Conservation (phyloP, 140 eudicot genomes). For the Flaveria floridana region DNA sequence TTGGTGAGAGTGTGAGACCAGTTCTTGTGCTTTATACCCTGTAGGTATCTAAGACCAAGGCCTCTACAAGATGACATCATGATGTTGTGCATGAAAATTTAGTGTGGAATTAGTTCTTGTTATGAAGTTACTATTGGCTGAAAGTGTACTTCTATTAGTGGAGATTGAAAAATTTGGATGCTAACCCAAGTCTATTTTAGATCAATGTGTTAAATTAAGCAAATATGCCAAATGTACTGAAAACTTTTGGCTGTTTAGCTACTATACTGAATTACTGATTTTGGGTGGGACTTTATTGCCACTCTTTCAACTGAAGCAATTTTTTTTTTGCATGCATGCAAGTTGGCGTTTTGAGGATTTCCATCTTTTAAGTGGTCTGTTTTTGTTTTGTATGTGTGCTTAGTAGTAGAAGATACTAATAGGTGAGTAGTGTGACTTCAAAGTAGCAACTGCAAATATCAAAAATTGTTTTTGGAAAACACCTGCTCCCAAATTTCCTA, state of each 20-base stretch:
- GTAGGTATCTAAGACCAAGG: conserved; percentile 1
- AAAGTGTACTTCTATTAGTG: background rate
- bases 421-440: background rate
- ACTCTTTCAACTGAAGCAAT: background rate
- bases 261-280: background rate
- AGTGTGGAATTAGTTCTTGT: background rate
- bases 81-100: conserved; percentile 13
- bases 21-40: background rate
- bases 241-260: background rate
- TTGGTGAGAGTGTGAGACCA: background rate
- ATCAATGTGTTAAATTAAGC: background rate
- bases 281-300: background rate
- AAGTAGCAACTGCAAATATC: background rate
- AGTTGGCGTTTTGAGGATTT: background rate
- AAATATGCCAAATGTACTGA: background rate
- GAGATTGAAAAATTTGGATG: background rate
- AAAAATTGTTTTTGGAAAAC: background rate
- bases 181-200: background rate
- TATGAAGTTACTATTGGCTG: background rate
- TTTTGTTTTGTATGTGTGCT: conserved; percentile 2
- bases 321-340: background rate
- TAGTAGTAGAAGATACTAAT: background rate
- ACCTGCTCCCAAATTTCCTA: background rate
- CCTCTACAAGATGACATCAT: background rate
- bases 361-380: background rate